Percentiles rank a stretch among this genome's conserved stretches.
Conservation (phyloP, 2,329 filamentous ascomycete genomes). For the Cytospora schulzeri region DNA sequence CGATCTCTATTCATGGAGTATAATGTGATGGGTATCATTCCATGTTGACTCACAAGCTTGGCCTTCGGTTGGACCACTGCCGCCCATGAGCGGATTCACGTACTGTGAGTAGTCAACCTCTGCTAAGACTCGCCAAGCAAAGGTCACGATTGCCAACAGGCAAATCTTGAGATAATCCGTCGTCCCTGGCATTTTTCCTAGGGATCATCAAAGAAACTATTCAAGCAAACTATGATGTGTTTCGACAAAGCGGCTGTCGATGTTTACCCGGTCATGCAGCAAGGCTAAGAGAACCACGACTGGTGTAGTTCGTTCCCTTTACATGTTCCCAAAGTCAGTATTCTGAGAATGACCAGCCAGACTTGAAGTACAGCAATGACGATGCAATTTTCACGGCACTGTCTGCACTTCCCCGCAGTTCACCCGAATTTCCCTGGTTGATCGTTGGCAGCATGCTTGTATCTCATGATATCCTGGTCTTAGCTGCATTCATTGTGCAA, state of each 20-base stretch:
- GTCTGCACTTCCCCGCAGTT: constrained; percentile 16
- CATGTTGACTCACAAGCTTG: constrained; percentile 36
- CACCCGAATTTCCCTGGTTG: neutral
- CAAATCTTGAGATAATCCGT: neutral
- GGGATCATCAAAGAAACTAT: neutral
- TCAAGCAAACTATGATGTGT: no score
- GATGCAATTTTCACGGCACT: neutral
- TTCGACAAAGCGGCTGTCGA: neutral
- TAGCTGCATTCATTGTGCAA: neutral
- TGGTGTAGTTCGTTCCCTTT: neutral
- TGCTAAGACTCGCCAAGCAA: neutral
- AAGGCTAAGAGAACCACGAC: no score
- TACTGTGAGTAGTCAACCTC: constrained; percentile 22
- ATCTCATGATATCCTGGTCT: neutral
- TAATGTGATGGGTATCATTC: neutral
- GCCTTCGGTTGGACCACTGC: constrained; percentile 47
- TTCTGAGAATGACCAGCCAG: no score
- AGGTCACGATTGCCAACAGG: neutral
- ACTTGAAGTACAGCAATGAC: no score
- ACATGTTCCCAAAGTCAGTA: no score
- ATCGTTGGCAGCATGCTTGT: neutral
- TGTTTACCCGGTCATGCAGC: neutral
- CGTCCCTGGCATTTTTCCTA: constrained; percentile 15
- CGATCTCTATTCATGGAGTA: neutral
- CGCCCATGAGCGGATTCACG: constrained; percentile 51